Percentiles rank a stretch among this genome's conserved stretches.
Evolutionary conservation across 2,329 filamentous ascomycete species (phyloP).

Genomic region (Pyrenophora tritici-repentis): DNA sequence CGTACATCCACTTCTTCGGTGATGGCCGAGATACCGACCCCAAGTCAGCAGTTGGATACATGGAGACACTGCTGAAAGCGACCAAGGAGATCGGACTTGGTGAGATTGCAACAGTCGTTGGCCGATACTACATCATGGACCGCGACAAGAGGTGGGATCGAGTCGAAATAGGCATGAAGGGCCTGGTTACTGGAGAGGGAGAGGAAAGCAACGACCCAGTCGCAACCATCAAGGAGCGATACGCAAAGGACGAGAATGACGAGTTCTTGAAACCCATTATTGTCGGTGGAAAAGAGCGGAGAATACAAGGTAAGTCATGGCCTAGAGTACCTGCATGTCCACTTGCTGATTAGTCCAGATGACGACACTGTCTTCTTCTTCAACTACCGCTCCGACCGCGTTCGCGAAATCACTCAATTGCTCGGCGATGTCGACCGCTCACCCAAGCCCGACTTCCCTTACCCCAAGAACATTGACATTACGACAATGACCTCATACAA

Average conservation of each 20-base stretch:
- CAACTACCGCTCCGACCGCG: constrained; percentile 99
- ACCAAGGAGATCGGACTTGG: constrained; percentile 83
- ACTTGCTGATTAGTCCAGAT: constrained; percentile 59
- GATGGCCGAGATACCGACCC: constrained; percentile 98
- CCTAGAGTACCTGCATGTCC: constrained; percentile 37
- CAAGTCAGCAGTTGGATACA: constrained; percentile 86
- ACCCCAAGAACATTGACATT: constrained; percentile 83
- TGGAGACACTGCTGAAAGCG: constrained; percentile 82
- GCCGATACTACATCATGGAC: constrained; percentile 98
- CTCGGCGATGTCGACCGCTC: constrained; percentile 91
- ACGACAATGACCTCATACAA: constrained; percentile 99
- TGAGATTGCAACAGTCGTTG: constrained; percentile 89
- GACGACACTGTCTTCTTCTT: constrained; percentile 98
- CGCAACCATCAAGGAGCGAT: constrained; percentile 83
- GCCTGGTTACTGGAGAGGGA: constrained; percentile 82
- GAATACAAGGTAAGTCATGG: constrained; percentile 71
- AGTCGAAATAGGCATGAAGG: constrained; percentile 87
- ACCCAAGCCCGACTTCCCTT: constrained; percentile 86
- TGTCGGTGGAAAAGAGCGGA: constrained; percentile 80
- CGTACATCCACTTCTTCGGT: constrained; percentile 99
- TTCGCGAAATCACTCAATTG: constrained; percentile 93
- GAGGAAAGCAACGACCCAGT: constrained; percentile 85
- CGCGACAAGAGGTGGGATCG: constrained; percentile 99
- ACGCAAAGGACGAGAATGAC: constrained; percentile 86
- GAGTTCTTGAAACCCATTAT: constrained; percentile 99